Conservation (phyloP, 2,329 filamentous ascomycete genomes). For the Ilyonectria robusta region DNA sequence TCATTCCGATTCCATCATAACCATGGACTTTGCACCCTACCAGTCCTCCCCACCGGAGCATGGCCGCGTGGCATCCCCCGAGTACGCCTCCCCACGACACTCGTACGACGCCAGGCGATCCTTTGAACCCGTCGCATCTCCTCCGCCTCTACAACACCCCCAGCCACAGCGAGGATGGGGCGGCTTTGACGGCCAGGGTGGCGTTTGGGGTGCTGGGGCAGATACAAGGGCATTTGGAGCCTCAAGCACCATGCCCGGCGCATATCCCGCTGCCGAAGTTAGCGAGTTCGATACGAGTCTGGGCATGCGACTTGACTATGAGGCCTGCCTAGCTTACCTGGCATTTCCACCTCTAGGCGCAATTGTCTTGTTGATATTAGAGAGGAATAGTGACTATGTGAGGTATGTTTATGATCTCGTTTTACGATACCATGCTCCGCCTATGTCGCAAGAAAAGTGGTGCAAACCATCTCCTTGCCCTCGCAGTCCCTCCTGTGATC, state of each 20-base stretch:
- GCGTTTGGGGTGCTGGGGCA: conserved; percentile 46
- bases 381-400: conserved; percentile 98
- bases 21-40: conserved; percentile 96
- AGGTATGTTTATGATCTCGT: conserved; percentile 69
- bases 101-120: conserved; percentile 69
- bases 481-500: background rate
- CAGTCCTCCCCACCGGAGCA: conserved; percentile 92
- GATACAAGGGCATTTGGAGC: conserved; percentile 41
- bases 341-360: conserved; percentile 87
- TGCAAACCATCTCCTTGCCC: background rate
- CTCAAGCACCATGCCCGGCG: conserved; percentile 50
- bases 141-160: conserved; percentile 61
- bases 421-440: background rate
- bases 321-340: conserved; percentile 92
- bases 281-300: conserved; percentile 93
- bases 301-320: conserved; percentile 87
- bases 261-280: conserved; percentile 65
- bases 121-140: conserved; percentile 63
- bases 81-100: conserved; percentile 65
- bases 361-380: conserved; percentile 85
- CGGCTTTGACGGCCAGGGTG: conserved; percentile 56
- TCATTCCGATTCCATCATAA: conserved; percentile 33
- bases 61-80: conserved; percentile 83
- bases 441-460: background rate
- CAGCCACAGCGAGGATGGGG: conserved; percentile 71